A percentile compares a stretch with the other conserved stretches of the same genome.
These are phyloP conservation scores for Coemansia sp. DNA, from an alignment of 192 early-diverging fungal species.

Conservation along the genomic window DNA sequence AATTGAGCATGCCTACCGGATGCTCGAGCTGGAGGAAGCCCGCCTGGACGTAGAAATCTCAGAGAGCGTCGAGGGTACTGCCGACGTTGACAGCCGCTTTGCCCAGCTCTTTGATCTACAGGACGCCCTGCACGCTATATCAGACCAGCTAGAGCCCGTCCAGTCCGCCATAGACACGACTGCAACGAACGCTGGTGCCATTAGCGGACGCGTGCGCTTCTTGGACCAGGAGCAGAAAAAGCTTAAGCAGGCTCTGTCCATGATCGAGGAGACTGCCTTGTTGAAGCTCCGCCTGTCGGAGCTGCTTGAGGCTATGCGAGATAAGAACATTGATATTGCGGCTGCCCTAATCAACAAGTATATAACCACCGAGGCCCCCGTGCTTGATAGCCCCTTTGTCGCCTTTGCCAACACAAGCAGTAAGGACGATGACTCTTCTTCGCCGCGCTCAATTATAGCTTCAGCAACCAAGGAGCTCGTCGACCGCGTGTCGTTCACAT, in stretches of 20 bases:
- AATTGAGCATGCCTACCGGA: constrained; percentile 34
- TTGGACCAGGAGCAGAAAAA: constrained; percentile 80
- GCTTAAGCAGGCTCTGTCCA: constrained; percentile 66
- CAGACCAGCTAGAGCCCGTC: constrained; percentile 20
- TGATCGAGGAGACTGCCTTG: constrained; percentile 68
- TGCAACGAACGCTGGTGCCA: constrained; percentile 71
- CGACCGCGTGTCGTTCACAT: constrained; percentile 71
- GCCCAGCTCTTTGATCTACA: constrained; percentile 20
- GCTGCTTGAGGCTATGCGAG: constrained; percentile 31
- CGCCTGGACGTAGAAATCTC: constrained; percentile 49
- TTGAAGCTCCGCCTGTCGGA: constrained; percentile 43
- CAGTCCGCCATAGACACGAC: constrained; percentile 39
- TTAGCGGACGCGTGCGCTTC: constrained; percentile 82
- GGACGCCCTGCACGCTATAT: neutral
- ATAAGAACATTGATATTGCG: constrained; percentile 61
- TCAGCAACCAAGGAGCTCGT: constrained; percentile 62
- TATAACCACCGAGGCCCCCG: constrained; percentile 9
- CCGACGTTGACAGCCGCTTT: constrained; percentile 13
- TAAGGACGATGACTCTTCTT: constrained; percentile 1
- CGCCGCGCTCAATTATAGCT: constrained; percentile 47
- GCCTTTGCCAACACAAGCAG: constrained; percentile 21
- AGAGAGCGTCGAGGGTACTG: constrained; percentile 20
- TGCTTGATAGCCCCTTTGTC: constrained; percentile 33
- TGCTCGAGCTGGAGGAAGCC: constrained; percentile 50
- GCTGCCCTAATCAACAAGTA: constrained; percentile 44